phyloP scores from a whole-genome alignment of 306 rosid genomes.

The Ammopiptanthus mongolicus region DNA sequence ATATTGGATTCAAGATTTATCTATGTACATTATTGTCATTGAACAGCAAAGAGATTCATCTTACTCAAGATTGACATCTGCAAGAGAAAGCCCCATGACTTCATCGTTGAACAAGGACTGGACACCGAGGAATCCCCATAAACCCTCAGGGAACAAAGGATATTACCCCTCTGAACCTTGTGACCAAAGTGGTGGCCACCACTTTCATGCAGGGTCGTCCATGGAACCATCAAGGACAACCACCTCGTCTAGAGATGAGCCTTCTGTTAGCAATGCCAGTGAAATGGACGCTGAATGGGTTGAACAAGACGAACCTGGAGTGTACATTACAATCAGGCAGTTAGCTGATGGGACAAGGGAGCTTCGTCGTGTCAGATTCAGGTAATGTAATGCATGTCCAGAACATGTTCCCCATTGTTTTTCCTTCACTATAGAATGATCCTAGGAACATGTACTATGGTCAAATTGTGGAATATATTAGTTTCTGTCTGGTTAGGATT shows the following conservation, averaged over 20 bases:
- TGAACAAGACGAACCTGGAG: slow-evolving; percentile 87
- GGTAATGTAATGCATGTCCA: slow-evolving; percentile 39
- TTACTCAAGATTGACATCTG: slow-evolving; percentile 48
- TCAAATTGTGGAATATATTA: neutral
- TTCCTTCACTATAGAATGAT: neutral
- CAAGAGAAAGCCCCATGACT: slow-evolving; percentile 54
- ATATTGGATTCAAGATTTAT: neutral
- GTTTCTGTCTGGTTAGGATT: too few species aligned
- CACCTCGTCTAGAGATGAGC: slow-evolving; percentile 74
- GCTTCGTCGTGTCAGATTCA: slow-evolving; percentile 88
- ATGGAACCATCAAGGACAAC: slow-evolving; percentile 73
- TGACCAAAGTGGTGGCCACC: slow-evolving; percentile 36
- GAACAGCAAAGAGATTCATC: slow-evolving; percentile 54
- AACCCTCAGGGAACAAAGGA: slow-evolving; percentile 39
- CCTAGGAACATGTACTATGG: neutral
- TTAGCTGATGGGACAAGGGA: slow-evolving; percentile 74
- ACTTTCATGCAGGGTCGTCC: slow-evolving; percentile 40
- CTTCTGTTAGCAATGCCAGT: slow-evolving; percentile 71
- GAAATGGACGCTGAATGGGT: slow-evolving; percentile 83
- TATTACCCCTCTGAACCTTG: slow-evolving; percentile 35
- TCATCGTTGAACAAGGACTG: slow-evolving; percentile 36
- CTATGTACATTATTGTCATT: neutral
- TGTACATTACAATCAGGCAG: slow-evolving; percentile 72
- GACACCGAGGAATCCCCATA: slow-evolving; percentile 41
- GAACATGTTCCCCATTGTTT: neutral